These are phyloP conservation scores for Alternaria sp. DNA, from an alignment of 2,329 filamentous ascomycete species.

Conservation along the genomic window DNA sequence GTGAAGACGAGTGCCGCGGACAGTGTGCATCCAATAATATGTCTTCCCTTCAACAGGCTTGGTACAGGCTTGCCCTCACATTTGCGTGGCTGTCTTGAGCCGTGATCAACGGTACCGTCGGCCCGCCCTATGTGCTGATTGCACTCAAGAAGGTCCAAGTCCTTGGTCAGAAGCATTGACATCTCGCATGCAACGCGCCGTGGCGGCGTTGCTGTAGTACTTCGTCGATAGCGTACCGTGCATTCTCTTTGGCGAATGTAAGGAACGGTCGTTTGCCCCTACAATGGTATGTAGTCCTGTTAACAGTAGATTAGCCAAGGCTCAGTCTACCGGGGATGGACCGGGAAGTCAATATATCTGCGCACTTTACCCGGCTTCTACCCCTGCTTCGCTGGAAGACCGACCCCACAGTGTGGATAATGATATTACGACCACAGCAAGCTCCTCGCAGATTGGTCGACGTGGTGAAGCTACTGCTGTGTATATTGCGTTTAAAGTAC, in stretches of 20 bases:
- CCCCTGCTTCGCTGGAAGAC: constrained; percentile 10
- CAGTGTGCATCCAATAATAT: constrained; percentile 13
- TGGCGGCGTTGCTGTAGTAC: constrained; percentile 5
- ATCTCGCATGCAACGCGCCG: constrained; percentile 4
- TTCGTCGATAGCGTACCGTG: constrained; percentile 3
- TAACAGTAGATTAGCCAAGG: constrained; percentile 29
- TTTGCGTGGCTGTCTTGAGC: not conserved
- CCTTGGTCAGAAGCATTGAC: constrained; percentile 18
- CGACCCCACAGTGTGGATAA: constrained; percentile 12
- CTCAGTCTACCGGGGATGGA: constrained; percentile 10
- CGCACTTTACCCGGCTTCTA: constrained; percentile 27
- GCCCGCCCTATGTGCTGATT: constrained; percentile 16
- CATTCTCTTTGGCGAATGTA: constrained; percentile 5
- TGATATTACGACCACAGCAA: constrained; percentile 4
- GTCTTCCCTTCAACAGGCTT: constrained; percentile 14
- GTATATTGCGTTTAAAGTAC: constrained; percentile 23
- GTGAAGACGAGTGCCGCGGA: not conserved
- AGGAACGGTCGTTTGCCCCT: constrained; percentile 17
- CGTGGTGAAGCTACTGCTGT: constrained; percentile 5
- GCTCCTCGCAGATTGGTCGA: constrained; percentile 12
- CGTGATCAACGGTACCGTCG: constrained; percentile 25
- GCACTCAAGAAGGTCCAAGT: constrained; percentile 9
- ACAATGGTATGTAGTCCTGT: constrained; percentile 14
- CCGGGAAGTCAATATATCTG: constrained; percentile 17
- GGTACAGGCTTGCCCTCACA: not conserved